Evolutionary conservation across 257 asterid species (phyloP), one percentile per base, ranked within the genome.

Genomic region (Apocynum venetum): DNA sequence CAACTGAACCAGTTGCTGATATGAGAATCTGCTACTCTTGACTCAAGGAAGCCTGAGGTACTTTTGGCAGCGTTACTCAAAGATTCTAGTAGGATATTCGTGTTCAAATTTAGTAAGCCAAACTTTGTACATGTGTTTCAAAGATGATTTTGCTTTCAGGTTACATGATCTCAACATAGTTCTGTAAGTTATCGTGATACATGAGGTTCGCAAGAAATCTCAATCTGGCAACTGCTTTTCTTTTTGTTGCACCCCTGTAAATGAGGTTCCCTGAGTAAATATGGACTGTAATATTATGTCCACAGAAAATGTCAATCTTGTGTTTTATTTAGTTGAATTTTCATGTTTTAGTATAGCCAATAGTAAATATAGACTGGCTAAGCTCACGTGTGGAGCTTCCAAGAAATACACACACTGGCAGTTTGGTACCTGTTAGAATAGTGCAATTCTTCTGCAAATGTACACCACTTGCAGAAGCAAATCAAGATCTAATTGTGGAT

Each of bases 1-100:
- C 12, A 73, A 46, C 12, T 14, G 71, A 77, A n/a, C 49, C 64
- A 59, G 31, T 46, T 57, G 44, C 65, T 55, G 76, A 72, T 70
- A 35, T 6, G 11, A 19, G 11, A 8, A 10, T 56, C 75, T 76
- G 61, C 79, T 57, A 61, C 64, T 15, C 35, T 2, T 51, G 17
- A 51, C 40, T 52, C 4, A 64, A 52, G 49, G 47, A 72, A 72
- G 35, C 47, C 13, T 35, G 19, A 72, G 65, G 76, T 4, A 35
- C 65, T 36, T 8, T 6, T 70, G 25, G 57, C 63, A 56, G 63
- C 31, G 4, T 19, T 56, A 6, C 9, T 56, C 63, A 17, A 17
- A 4, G 31, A 56, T 35, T 56, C 31, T 5, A 8, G 31, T 19
- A 1, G 57, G 57, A 52, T 2, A 2, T 14, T 52, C 19, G 3